Conservation (phyloP, 1,139 yeast species). For the Yamadazyma dushanensis region DNA sequence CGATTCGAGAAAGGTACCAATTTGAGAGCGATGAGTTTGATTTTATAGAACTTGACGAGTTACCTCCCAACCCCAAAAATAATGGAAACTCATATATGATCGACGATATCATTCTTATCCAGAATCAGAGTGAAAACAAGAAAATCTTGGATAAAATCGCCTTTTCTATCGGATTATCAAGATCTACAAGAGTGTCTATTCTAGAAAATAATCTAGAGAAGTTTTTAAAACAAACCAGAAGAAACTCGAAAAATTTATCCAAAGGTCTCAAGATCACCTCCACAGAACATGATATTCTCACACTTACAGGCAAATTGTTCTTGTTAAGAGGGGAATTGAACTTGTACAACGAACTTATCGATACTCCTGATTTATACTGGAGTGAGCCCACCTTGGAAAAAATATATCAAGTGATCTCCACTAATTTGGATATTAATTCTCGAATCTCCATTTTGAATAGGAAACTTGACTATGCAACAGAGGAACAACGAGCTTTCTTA, state of each 20-base stretch:
- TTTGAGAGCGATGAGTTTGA: conserved; percentile 88
- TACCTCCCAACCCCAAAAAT: conserved; percentile 26
- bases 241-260: conserved; percentile 65
- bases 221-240: conserved; percentile 61
- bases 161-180: conserved; percentile 80
- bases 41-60: conserved; percentile 53
- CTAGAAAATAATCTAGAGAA: conserved; percentile 71
- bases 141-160: conserved; percentile 79
- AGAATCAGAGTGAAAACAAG: conserved; percentile 46
- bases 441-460: conserved; percentile 78
- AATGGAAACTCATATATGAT: conserved; percentile 47
- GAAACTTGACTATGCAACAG: conserved; percentile 86
- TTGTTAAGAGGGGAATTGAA: conserved; percentile 79
- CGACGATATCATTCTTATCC: conserved; percentile 69
- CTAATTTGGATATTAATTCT: conserved; percentile 70
- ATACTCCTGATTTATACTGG: conserved; percentile 93
- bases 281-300: conserved; percentile 63
- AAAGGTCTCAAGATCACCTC: conserved; percentile 58
- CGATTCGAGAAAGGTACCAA: conserved; percentile 41
- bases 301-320: conserved; percentile 71
- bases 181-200: conserved; percentile 82
- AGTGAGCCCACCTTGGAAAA: conserved; percentile 81
- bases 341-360: conserved; percentile 84
- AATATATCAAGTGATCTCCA: conserved; percentile 69
- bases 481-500: conserved; percentile 77